Conservation (phyloP, 1,139 yeast genomes). For the Arxiozyma slooffiae region DNA sequence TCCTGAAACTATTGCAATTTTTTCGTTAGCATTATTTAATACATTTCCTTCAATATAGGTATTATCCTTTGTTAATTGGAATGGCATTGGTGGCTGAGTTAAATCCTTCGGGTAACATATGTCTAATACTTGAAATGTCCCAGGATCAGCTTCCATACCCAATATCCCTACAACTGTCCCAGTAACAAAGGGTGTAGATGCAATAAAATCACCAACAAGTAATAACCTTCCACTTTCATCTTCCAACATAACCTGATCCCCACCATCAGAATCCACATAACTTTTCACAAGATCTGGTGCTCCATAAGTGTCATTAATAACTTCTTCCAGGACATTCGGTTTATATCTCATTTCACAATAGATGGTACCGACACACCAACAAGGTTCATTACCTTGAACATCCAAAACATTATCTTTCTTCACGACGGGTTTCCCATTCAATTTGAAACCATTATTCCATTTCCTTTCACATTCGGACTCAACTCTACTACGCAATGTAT, state of each 20-base stretch:
- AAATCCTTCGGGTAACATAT: conserved; percentile 58
- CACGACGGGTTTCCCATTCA: conserved; percentile 34
- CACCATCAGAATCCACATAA: conserved; percentile 45
- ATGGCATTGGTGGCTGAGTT: conserved; percentile 41
- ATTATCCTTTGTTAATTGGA: conserved; percentile 6
- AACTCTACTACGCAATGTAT: conserved; percentile 46
- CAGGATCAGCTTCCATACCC: conserved; percentile 79
- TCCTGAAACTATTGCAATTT: conserved; percentile 68
- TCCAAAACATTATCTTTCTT: conserved; percentile 62
- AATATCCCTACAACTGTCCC: conserved; percentile 79
- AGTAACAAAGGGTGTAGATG: conserved; percentile 53
- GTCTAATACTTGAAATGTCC: conserved; percentile 78
- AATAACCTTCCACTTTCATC: conserved; percentile 88
- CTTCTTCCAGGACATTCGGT: conserved; percentile 76
- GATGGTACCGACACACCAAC: conserved; percentile 88
- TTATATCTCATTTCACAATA: conserved; percentile 77
- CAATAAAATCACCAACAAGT: conserved; percentile 55
- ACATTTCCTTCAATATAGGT: conserved; percentile 5
- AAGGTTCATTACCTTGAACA: conserved; percentile 54
- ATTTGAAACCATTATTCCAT: conserved; percentile 42
- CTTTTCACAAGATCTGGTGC: conserved; percentile 33
- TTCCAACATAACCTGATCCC: conserved; percentile 61
- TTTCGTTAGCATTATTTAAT: conserved; percentile 7
- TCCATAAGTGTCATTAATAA: conserved; percentile 43
- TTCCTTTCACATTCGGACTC: conserved; percentile 38